Evolutionary conservation across 768 basidiomycete species (phyloP), one percentile per base, ranked within the genome.

Genomic region (Panaeolus cyanescens): DNA sequence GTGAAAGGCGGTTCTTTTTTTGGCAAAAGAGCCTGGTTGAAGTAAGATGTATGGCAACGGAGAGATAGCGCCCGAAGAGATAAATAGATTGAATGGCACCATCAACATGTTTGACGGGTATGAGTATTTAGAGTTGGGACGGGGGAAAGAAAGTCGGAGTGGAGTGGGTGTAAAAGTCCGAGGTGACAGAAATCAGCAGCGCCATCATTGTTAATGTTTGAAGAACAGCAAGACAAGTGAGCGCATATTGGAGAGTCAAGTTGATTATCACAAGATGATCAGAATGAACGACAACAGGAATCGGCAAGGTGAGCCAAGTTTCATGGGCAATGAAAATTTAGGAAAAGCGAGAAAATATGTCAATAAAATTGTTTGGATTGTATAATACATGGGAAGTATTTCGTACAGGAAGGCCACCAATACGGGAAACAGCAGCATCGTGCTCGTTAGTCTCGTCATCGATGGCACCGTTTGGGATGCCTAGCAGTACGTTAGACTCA

Each of bases 381-480:
- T 73, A 70, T 71, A 82, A 85, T 80, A 81, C 75, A 72, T 68
- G 76, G 73, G 74, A 77, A 79, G 79, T 75, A 77, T 74, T 75
- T 84, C 92, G 86, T 89, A 95, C 93, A 83, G 93, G 93, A 77
- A 83, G 83, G 71, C 93, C 93, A 71, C 93, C 93, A 63, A 95
- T 89, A 74, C 93, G 90, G 74, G 93, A 95, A 65, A 95, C 91
- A 60, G 90, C 87, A 40, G 86, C 90, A 75, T 95, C 93, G 66
- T 71, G 73, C 66, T 90, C 71, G 72, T 94, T 92, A 39, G 77
- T 65, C 56, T 79, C 68, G 60, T 77, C 76, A 60, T 86, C 81
- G 60, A 95, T 77, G 53, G 74, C 66, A 58, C 92, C 93, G 69
- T 95, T 93, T 20, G 93, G 91, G 30, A 95, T 75, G 67, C 93